Evolutionary conservation across 2,329 filamentous ascomycete genomes (phyloP), one percentile per base, ranked within the genome.

Genomic region (Fusarium zealandicum): DNA sequence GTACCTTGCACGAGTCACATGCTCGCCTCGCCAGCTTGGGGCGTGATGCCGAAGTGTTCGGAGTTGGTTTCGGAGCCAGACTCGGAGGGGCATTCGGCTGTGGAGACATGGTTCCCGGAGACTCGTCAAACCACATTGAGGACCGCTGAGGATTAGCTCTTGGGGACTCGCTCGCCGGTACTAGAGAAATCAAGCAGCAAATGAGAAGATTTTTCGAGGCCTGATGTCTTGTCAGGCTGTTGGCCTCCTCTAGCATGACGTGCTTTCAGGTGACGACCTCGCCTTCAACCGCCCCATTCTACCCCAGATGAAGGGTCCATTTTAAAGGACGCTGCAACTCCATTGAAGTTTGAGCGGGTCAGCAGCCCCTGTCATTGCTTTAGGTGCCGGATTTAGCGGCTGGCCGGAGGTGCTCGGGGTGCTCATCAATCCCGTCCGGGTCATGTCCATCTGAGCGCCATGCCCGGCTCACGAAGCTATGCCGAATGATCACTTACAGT

Each of bases 1-100:
- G 75, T 35, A 82, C 74, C 69, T 80, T 81, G 70, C 80, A 82
- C 16, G 75, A 78, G 56, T 82, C 80, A 65, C 80, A 82, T 10
- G 79, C 78, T 25, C 77, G 65, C 52, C 64, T 54, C 13, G 64
- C 64, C 8, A 67, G 46, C 20, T 41, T 58, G 36, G 65, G 58
- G 11, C 64, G 64, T 28, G 64, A 42, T 18, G 35, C 52, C 6
- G 52, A 48, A 12, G 39, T 37, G 17, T 53, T 49, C 31, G 64
- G 56, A 50, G 48, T 54, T 41, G 65, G 27, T 51, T 44, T 65
- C 46, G 52, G 51, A 46, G 51, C 32, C 35, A 42, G 36, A 25
- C 40, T 40, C 30, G 52, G 33, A 51, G 41, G 51, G 18, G 32
- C 28, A 17, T 32, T 40, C 36, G 39, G 32, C 32, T 31, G 37